Conservation (phyloP, 441 rosid species). For the Croton setiger region DNA sequence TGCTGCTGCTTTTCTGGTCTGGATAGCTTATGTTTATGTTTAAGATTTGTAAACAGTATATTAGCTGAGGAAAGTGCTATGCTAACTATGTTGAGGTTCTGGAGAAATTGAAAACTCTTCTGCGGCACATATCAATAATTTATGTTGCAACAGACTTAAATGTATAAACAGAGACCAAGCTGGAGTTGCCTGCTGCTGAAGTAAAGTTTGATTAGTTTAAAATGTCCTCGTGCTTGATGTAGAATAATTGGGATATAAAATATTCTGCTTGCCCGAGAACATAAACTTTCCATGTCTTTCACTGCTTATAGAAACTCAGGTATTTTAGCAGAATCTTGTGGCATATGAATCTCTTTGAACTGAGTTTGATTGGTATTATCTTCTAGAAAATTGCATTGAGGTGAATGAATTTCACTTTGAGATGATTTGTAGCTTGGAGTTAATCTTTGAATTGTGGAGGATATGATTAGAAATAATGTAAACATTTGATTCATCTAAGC, state of each 20-base stretch:
- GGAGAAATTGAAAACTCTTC: no score
- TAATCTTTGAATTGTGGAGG: not conserved
- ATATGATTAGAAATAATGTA: not conserved
- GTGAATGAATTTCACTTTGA: no score
- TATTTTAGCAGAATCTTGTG: not conserved
- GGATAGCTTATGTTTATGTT: no score
- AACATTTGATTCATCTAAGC: not conserved
- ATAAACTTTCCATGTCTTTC: not conserved
- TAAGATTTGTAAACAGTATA: not conserved
- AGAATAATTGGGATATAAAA: conserved; percentile 2
- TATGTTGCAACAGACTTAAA: not conserved
- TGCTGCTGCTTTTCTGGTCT: not conserved
- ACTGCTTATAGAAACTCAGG: not conserved
- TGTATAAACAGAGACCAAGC: not conserved
- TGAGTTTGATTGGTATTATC: not conserved
- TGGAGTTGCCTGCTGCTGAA: not conserved
- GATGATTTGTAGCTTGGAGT: not conserved
- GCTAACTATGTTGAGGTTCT: not conserved
- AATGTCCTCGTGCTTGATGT: not conserved
- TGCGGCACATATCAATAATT: no score
- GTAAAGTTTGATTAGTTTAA: not conserved
- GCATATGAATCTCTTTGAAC: not conserved
- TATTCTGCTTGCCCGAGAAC: not conserved
- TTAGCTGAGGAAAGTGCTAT: not conserved
- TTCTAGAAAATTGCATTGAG: no score